Conservation (phyloP, 495 filamentous ascomycete genomes). For the Tuber brumale region DNA sequence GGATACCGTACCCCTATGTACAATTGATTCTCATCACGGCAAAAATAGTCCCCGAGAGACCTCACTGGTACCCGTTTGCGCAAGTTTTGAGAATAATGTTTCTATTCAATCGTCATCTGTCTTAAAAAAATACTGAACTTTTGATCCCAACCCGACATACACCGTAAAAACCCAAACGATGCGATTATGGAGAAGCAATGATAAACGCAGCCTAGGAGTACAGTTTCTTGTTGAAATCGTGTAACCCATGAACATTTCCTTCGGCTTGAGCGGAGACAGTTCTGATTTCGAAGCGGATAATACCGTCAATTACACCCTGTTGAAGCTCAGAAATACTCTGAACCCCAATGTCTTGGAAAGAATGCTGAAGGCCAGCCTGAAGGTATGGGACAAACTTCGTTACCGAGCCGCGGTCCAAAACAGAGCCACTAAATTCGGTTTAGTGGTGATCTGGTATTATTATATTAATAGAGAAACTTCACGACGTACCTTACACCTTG, state of each 20-base stretch:
- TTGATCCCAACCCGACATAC: constrained; percentile 3
- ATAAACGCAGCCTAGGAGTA: constrained; percentile 59
- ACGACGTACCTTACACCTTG: constrained; percentile 71
- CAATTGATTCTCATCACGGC: neutral
- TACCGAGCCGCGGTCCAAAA: constrained; percentile 69
- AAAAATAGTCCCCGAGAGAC: neutral
- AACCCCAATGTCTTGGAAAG: constrained; percentile 88
- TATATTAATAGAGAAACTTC: constrained; percentile 8
- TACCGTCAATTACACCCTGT: constrained; percentile 65
- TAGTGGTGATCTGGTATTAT: constrained; percentile 29
- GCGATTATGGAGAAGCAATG: constrained; percentile 5
- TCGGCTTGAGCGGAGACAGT: constrained; percentile 91
- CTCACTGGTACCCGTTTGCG: neutral
- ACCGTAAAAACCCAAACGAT: constrained; percentile 22
- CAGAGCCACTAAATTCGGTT: constrained; percentile 48
- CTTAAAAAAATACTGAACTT: neutral
- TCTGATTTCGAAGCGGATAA: constrained; percentile 84
- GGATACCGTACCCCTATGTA: neutral
- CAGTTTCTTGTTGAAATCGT: constrained; percentile 98
- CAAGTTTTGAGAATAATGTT: neutral
- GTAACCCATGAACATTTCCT: constrained; percentile 90
- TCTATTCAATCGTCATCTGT: neutral
- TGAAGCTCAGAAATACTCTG: constrained; percentile 70
- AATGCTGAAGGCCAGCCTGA: constrained; percentile 90
- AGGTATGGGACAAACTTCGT: constrained; percentile 95